Base-by-base conservation (phyloP, 106 monocot species). In the Dioscorea zingiberensis region DNA sequence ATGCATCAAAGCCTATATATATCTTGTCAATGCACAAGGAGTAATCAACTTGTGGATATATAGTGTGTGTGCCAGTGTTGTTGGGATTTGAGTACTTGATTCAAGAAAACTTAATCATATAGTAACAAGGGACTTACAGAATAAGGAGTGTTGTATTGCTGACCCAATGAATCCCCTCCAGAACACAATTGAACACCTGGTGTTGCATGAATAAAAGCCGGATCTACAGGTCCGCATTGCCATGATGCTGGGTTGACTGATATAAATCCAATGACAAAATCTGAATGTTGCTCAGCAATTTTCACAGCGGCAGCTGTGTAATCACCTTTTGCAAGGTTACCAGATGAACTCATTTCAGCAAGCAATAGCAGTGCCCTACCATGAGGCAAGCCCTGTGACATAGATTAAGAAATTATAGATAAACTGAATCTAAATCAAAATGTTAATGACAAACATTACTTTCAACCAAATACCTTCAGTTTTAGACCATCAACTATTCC, bases 191-290 rank as follows among this genome's bases (percentile, higher is more conserved):
- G 89, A 67, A 98, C 98, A 59, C 98, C 98, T 47, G 98, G 98
- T 25, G 98, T 98, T 7, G 89, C 89, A 82, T 98, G 98, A 71
- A 98, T 80, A 44, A 98, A 87, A 48, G 77, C 68, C 55, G 86
- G 86, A 73, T 89, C 73, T 58, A 73, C 71, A 28, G 86, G 77
- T 29, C 71, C 77, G 12, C 66, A 71, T 60, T 77, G 64, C 98
- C 98, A 98, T 53, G 93, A 93, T 70, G 86, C 82, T 57, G 98
- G 98, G 66, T 98, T 93, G 44, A 93, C 98, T 25, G 98, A 98
- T 71, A 98, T 98, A 57, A 98, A 98, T 48, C 98, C 98, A 55
- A 93, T 93, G 26, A 98, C 98, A 83, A 98, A 93, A 76, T 98
- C 98, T 61, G 86, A 84, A 71, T 98, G 93, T 62, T 89, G 84